Base-by-base conservation (phyloP, 129 eudicot species). In the Centaurea solstitialis region DNA sequence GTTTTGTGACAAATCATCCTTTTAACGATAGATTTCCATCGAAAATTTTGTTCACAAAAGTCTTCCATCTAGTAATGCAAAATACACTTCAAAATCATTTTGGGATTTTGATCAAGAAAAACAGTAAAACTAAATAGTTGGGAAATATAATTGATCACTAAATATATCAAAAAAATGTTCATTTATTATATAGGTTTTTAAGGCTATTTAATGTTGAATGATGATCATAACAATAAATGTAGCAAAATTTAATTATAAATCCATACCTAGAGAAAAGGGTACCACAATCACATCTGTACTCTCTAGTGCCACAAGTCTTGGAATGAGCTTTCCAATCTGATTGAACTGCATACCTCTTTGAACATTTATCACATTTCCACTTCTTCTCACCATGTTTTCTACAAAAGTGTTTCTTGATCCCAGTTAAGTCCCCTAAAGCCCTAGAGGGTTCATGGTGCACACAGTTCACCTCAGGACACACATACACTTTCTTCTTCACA, bases 281-380 rank as follows among this genome's bases (percentile, higher is more conserved):
- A 6, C 96, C 96, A 81, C 96, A 91, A 45, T 91, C 96, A 74
- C 96, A 91, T 85, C 86, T 89, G 81, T 91, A 91, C 86, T 91
- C 96, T 77, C 88, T 89, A 47, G 96, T 91, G 78, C 96, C 96
- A 89, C 96, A 91, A 50, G 89, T 87, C 77, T 87, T 91, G 72
- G 90, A 87, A 80, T 91, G 97, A 76, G 97, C 93, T 87, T 91
- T 91, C 93, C 93, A 89, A 76, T 91, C 97, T 21, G 97, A 89
- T 82, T 85, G 97, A 87, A 91, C 97, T 7, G 97, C 97, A 50
- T 91, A 91, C 53, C 85, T 84, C 90, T 91, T 91, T 64, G 90
- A 89, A 50, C 97, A 91, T 41, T 91, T 91, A 26, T 89, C 93
- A 84, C 97, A 91, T 86, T 91, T 91, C 93, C 93, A 91, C 41